phyloP scores from a whole-genome alignment of 331 rosid genomes.

The Acacia concinna region DNA sequence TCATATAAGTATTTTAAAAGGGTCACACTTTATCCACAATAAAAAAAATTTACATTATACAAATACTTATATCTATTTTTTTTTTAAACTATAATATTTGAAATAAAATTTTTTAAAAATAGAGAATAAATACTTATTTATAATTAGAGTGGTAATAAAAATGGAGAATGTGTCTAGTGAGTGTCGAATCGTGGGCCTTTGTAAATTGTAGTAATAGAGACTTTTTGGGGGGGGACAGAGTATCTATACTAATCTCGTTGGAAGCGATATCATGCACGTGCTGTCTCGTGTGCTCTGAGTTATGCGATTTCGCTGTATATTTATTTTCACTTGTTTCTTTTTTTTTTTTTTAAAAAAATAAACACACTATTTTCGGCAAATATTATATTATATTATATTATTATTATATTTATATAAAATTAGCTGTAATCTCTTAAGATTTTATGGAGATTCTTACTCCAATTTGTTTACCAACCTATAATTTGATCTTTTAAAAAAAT shows the following conservation, averaged over 20 bases:
- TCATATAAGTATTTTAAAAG: too few species aligned
- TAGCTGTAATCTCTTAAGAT: neutral
- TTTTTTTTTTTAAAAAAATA: neutral
- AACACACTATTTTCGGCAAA: neutral
- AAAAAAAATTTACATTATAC: too few species aligned
- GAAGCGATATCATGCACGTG: slow-evolving; percentile 47
- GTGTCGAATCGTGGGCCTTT: neutral
- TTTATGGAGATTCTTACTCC: neutral
- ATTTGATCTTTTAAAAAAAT: neutral
- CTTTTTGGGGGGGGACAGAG: neutral
- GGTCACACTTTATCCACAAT: too few species aligned
- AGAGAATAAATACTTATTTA: too few species aligned
- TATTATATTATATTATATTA: neutral
- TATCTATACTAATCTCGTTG: slow-evolving; percentile 41
- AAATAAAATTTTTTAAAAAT: too few species aligned
- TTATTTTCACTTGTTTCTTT: neutral
- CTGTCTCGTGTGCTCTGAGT: slow-evolving; percentile 35
- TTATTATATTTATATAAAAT: neutral
- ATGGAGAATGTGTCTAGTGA: neutral
- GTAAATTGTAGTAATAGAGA: neutral
- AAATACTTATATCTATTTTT: too few species aligned
- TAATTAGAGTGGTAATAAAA: neutral
- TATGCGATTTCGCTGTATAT: neutral
- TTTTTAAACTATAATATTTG: too few species aligned
- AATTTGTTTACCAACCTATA: neutral